Evolutionary conservation across 2,329 filamentous ascomycete genomes (phyloP).

Genomic region (Sporothrix brasiliensis): DNA sequence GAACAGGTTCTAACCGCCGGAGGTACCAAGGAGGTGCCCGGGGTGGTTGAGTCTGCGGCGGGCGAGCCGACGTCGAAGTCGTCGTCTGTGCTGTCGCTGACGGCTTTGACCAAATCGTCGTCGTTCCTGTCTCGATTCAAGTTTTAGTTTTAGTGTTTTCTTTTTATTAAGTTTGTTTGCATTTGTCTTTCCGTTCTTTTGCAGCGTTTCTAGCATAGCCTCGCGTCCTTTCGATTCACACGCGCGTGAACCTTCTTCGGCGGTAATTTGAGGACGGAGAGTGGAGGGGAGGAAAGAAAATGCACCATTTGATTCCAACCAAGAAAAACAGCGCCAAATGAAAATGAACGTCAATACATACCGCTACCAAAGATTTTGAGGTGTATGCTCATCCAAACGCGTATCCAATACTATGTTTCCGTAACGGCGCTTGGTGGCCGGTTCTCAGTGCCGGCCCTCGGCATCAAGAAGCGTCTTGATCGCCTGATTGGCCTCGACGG

Average conservation of each 20-base stretch:
- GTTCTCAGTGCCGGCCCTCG: slow-evolving; percentile 42
- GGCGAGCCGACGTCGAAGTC: slow-evolving; percentile 37
- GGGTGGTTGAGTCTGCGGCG: background rate
- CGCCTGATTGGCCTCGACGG: slow-evolving; percentile 54
- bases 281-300: slow-evolving; percentile 1
- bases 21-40: slow-evolving; percentile 37
- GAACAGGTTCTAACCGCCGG: background rate
- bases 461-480: slow-evolving; percentile 55
- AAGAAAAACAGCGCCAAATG: background rate
- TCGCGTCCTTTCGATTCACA: background rate
- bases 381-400: background rate
- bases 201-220: slow-evolving; percentile 17
- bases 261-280: background rate
- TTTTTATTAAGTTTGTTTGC: background rate
- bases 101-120: slow-evolving; percentile 39
- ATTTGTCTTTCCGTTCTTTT: background rate
- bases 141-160: slow-evolving; percentile 40
- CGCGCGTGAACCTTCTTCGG: background rate
- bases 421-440: background rate
- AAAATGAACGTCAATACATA: background rate
- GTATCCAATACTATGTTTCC: background rate
- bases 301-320: background rate
- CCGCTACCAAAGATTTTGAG: background rate
- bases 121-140: slow-evolving; percentile 52
- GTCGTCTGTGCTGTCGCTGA: slow-evolving; percentile 35